Base-by-base conservation (phyloP, 371 early-diverging fungal genomes). In the Coemansia sp. region DNA sequence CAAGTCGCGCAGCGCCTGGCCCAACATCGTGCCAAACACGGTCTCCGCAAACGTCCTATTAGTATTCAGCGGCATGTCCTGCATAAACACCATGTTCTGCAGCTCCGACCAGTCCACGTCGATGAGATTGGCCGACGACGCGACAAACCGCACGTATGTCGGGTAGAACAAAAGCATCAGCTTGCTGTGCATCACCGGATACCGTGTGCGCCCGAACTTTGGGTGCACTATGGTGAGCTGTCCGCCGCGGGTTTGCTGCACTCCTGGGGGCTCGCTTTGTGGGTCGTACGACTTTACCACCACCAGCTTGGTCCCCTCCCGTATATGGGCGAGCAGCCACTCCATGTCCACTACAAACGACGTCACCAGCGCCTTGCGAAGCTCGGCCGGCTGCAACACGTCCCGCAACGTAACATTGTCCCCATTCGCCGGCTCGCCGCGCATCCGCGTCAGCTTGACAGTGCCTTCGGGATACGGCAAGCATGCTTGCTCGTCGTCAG, bases 161-260 rank as follows among this genome's bases (percentile, higher is more conserved):
- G 45, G 52, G 35, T 70, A 75, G 48, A 77, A 74, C 30, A 79
- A 26, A 16, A 79, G 49, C 69, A 65, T 68, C 0, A 79, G 1
- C 39, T 79, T 79, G 52, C 64, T 63, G 48, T 79, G 79, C 67
- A 79, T 74, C n/a, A 75, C 50, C 4, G 78, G 68, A n/a, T 49
- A 73, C 45, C 35, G 13, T 13, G 55, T 62, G 10, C 35, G 20
- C 30, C 39, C 55, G 50, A 64, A 77, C 26, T 50, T 49, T 2
- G 78, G 72, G 36, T 63, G 43, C 11, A 78, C 58, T 8, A 72
- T 26, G 1, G 68, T 77, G 10, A 65, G 30, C 7, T 48, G 10
- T 0, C 73, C 70, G 2, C 20, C 35, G 1, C 58, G 59, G 0
- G 47, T 30, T 43, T 64, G 70, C 11, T 38, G 49, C n/a, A 61